Base-by-base conservation (phyloP, 2,329 filamentous ascomycete species). In the Apiospora arundinis region DNA sequence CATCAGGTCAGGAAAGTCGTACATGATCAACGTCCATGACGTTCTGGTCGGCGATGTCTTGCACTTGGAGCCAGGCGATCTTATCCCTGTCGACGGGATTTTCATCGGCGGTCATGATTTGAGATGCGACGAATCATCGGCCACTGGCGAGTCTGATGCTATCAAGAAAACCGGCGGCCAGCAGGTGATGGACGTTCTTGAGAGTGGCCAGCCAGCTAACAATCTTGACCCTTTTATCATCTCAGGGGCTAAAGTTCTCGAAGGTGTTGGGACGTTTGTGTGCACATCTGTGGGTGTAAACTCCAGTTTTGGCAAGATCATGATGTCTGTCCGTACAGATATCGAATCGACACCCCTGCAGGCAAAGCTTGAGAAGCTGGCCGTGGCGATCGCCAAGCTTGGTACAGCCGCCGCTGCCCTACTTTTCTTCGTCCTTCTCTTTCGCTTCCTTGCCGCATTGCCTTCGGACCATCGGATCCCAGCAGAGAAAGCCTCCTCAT, bases 381-480 rank as follows among this genome's bases (percentile, higher is more conserved):
- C 87, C 32, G 83, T 87, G 69, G 81, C 81, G 46, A 88, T 89
- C 63, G 85, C 86, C 9, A 85, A 86, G 75, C 79, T 88, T 68
- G 87, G 87, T 21, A 90, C 91, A 75, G 89, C 89, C 72, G 91
- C 93, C 66, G 93, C 92, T 70, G 82, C 93, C 21, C 81, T 95
- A 12, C 85, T 95, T n/a, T 95, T 95, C 78, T 83, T 94, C 68
- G 92, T 95, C 8, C 84, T 95, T 9, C 90, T 95, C 76, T 94
- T 95, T 84, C 92, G 93, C 76, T 95, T 95, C 78, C 81, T 93
- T 28, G 92, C 88, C 42, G 81, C 86, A 23, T 85, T 95, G 8
- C 86, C 87, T 3, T 77, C 82, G 28, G 90, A 88, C 74, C 68
- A 76, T 32, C 80, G 75, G 0, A 81, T 82, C 0, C 83, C 89